Conservation (phyloP, 169 alveolate genomes). For the Cystoisospora suis region DNA sequence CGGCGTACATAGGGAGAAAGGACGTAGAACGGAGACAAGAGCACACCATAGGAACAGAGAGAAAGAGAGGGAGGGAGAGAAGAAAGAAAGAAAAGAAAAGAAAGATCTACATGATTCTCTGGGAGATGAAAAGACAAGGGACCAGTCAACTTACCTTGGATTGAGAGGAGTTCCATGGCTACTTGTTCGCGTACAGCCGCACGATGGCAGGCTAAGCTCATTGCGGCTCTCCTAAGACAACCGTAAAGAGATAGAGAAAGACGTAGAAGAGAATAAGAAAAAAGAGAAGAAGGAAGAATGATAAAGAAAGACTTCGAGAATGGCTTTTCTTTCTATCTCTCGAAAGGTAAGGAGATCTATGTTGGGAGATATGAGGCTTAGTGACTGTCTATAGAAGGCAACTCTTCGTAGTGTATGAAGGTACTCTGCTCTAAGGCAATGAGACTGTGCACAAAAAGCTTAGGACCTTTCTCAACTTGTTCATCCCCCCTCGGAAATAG, state of each 20-base stretch:
- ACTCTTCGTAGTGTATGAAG: not conserved
- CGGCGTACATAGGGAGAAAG: not conserved
- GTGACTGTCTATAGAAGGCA: not conserved
- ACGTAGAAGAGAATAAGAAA: not conserved
- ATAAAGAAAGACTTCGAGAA: not conserved
- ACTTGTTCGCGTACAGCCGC: not conserved
- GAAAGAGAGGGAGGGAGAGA: not conserved
- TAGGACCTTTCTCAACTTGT: not conserved
- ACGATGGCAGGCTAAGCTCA: not conserved
- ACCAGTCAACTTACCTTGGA: constrained; percentile 22
- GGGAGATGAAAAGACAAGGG: not conserved
- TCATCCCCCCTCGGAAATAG: not conserved
- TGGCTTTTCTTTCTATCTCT: not conserved
- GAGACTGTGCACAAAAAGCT: not conserved
- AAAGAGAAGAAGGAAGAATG: not conserved
- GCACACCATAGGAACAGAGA: not conserved
- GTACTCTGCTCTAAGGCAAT: not conserved
- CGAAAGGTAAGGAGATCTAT: not conserved
- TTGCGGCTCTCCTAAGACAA: not conserved
- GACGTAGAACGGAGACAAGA: not conserved
- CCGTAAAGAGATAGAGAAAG: not conserved
- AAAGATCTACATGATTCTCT: not conserved
- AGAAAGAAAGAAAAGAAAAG: not conserved
- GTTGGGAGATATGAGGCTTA: not conserved
- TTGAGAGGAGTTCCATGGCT: not conserved